Evolutionary conservation across 805 yeast genomes (phyloP).

Genomic region (Lipomyces orientalis): DNA sequence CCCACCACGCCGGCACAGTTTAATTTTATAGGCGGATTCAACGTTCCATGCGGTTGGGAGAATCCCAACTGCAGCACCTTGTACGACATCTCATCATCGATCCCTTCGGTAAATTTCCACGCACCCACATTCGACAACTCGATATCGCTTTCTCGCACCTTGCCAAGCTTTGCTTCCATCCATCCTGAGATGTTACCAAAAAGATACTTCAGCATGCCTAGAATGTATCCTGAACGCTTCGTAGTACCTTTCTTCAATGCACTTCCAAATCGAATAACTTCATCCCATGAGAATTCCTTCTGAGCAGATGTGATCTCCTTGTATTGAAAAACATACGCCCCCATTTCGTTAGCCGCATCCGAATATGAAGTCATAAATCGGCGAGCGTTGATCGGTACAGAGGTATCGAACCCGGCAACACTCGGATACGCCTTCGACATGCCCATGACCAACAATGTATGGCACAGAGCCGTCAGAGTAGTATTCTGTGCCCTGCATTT

Average conservation of each 20-base stretch:
- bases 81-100: neutral
- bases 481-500: conserved; percentile 13
- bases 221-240: neutral
- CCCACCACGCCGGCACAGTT: conserved; percentile 18
- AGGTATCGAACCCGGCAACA: conserved; percentile 6
- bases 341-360: conserved; percentile 8
- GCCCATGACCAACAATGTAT: conserved; percentile 5
- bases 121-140: conserved; percentile 28
- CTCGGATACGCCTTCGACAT: conserved; percentile 9
- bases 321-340: conserved; percentile 19
- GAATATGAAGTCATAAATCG: conserved; percentile 11
- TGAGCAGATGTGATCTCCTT: conserved; percentile 4
- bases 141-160: conserved; percentile 7
- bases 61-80: conserved; percentile 16
- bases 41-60: conserved; percentile 20
- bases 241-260: conserved; percentile 12
- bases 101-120: neutral
- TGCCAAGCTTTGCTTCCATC: conserved; percentile 15
- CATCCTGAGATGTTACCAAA: conserved; percentile 15
- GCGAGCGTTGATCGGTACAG: conserved; percentile 27
- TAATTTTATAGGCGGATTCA: conserved; percentile 10
- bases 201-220: conserved; percentile 17
- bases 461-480: conserved; percentile 24
- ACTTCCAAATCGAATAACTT: neutral
- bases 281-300: conserved; percentile 16